Base-by-base conservation (phyloP, 2,329 filamentous ascomycete species). In the Fusarium secorum region DNA sequence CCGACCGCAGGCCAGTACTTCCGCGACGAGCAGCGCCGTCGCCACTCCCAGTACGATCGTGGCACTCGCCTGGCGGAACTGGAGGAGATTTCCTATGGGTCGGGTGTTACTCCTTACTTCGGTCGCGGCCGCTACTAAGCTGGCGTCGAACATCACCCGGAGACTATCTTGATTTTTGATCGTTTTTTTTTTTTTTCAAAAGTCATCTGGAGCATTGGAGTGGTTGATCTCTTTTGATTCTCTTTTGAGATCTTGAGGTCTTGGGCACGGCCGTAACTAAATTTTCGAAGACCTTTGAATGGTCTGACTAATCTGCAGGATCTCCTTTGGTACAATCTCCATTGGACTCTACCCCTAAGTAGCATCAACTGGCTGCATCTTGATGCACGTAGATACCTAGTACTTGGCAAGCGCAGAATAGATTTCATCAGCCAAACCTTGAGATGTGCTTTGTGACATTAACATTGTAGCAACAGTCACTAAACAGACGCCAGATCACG, bases 11-110 rank as follows among this genome's bases (percentile, higher is more conserved):
- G 90, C 20, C 91, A 93, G 77, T 89, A 92, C 60, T 89, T 90
- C 73, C 88, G 91, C 20, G 90, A 93, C 69, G 91, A 94, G 77
- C 92, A 94, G 78, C 90, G 92, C 67, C 90, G 91, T 52, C 89
- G 92, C 60, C 88, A 89, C 55, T 95, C 92, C 26, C 91, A 93
- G 75, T 97, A 89, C 74, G 94, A 97, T 75, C 91, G 93, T 67
- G 94, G 94, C 32, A 96, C 92, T 32, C 88, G 89, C 62, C 86
- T 92, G 67, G 91, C 91, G 24, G 90, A 89, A 24, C 81, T 90
- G 17, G 90, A 92, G 76, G 88, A 91, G 75, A 87, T 83, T 62
- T 86, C 88, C 68, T 86, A 85, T 59, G 85, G 88, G 54, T 75
- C 79, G 14, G 74, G 82, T 7, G 73, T 85, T 41, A 82, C 83